These are phyloP conservation scores for Elsinoe necatrix DNA, from an alignment of 2,329 filamentous ascomycete genomes.

Conservation along the genomic window DNA sequence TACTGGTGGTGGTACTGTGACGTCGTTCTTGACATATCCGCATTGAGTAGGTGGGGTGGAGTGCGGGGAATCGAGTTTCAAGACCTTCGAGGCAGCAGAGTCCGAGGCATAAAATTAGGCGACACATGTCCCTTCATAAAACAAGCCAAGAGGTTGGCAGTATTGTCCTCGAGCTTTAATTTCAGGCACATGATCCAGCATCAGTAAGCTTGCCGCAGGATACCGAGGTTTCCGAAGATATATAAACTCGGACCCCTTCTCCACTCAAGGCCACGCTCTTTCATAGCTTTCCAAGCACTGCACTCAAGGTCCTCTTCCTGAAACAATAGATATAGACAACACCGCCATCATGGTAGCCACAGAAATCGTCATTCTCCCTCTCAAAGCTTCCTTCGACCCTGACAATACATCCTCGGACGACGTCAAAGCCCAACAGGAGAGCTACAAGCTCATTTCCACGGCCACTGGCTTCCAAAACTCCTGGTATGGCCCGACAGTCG, in stretches of 20 bases:
- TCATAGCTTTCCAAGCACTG: not conserved
- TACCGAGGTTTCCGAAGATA: not conserved
- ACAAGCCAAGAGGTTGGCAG: conserved; percentile 6
- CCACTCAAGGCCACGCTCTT: not conserved
- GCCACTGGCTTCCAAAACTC: conserved; percentile 32
- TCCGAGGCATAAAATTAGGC: not conserved
- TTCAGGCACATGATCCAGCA: conserved; percentile 2
- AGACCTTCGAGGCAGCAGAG: not conserved
- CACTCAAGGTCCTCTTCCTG: not conserved
- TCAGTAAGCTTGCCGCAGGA: not conserved
- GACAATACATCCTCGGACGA: conserved; percentile 25
- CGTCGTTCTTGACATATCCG: not conserved
- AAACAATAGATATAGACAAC: not conserved
- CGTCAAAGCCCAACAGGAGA: conserved; percentile 27
- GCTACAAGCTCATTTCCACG: conserved; percentile 28
- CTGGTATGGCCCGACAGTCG: conserved; percentile 33
- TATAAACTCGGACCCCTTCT: not conserved
- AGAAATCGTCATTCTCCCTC: conserved; percentile 34
- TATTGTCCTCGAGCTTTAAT: not conserved
- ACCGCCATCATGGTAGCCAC: conserved; percentile 28
- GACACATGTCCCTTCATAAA: not conserved
- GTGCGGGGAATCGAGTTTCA: conserved; percentile 4
- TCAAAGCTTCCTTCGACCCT: conserved; percentile 32
- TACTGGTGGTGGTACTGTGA: not conserved
- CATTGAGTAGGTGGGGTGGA: conserved; percentile 2